Conservation (phyloP, 495 filamentous ascomycete species). For the Aspergillus affinis region DNA sequence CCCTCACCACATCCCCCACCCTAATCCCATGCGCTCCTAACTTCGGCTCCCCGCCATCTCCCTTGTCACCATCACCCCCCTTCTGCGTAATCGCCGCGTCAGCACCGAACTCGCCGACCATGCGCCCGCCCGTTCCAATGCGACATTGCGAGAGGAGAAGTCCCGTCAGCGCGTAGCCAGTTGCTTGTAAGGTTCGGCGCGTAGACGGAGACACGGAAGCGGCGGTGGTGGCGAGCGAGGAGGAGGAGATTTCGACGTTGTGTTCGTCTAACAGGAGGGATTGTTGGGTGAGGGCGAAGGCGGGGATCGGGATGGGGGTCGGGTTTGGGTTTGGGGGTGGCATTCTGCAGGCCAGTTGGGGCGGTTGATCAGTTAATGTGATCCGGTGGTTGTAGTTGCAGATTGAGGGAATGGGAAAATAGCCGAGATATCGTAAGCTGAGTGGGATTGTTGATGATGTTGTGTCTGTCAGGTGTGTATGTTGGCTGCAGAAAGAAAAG, state of each 20-base stretch:
- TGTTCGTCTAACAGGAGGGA: slow-evolving; percentile 76
- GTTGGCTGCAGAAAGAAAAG: not conserved
- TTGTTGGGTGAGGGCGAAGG: slow-evolving; percentile 79
- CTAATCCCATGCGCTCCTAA: slow-evolving; percentile 82
- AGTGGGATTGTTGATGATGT: not conserved
- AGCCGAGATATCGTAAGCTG: not conserved
- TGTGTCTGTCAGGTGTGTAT: not conserved
- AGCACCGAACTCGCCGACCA: slow-evolving; percentile 74
- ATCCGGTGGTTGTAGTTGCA: no score
- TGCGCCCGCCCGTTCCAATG: slow-evolving; percentile 88
- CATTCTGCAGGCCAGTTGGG: not conserved
- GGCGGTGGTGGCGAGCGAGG: slow-evolving; percentile 62
- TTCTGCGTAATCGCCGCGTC: slow-evolving; percentile 62
- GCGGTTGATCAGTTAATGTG: no score
- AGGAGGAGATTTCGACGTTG: slow-evolving; percentile 58
- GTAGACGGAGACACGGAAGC: slow-evolving; percentile 68
- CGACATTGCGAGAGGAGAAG: slow-evolving; percentile 72
- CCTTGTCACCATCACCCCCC: slow-evolving; percentile 31
- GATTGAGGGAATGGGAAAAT: not conserved
- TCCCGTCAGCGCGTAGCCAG: slow-evolving; percentile 84
- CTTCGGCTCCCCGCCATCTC: slow-evolving; percentile 34
- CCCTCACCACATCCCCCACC: slow-evolving; percentile 81
- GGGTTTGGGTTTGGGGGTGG: not conserved
- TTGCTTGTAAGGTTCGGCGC: slow-evolving; percentile 73
- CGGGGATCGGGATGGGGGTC: slow-evolving; percentile 59